Percentiles rank a stretch among this genome's conserved stretches.
Evolutionary conservation across 2,329 filamentous ascomycete genomes (phyloP).

Genomic region (Didymella arachidicola): DNA sequence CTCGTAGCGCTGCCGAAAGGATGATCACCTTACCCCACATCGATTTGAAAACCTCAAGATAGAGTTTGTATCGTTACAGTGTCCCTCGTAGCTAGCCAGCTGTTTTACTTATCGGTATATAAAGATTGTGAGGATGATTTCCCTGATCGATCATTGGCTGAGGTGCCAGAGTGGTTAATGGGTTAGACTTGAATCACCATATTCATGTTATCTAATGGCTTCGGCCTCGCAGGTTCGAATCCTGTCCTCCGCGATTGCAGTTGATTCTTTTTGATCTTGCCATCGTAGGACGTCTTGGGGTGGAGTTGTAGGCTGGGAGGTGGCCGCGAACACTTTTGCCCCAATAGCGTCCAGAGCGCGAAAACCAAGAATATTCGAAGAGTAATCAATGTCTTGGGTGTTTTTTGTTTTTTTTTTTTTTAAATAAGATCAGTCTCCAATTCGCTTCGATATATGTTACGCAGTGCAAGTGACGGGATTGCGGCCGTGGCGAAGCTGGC

Average conservation of each 20-base stretch:
- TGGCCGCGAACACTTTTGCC: not conserved
- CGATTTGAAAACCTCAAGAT: not conserved
- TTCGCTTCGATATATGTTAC: not conserved
- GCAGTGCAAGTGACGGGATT: not conserved
- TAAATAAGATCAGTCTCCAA: too few relatives aligned
- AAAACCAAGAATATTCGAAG: not conserved
- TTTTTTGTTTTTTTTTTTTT: not conserved
- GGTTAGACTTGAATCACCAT: slow-evolving; percentile 52
- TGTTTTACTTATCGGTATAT: not conserved
- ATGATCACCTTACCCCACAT: not conserved
- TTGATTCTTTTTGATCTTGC: not conserved
- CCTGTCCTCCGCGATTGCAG: too few relatives aligned
- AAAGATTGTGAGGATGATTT: too few relatives aligned
- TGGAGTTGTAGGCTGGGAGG: not conserved
- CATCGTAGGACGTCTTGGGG: not conserved
- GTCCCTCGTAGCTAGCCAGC: too few relatives aligned
- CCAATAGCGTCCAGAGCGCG: not conserved
- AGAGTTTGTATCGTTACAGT: too few relatives aligned
- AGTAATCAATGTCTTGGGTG: not conserved
- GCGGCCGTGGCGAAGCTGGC: not conserved
- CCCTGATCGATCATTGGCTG: slow-evolving; percentile 30
- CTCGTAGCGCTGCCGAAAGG: not conserved
- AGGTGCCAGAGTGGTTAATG: slow-evolving; percentile 54
- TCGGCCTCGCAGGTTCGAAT: slow-evolving; percentile 53
- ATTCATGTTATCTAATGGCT: slow-evolving; percentile 53